Conservation (phyloP, 2,329 filamentous ascomycete genomes). For the Colletotrichum spaethianum region DNA sequence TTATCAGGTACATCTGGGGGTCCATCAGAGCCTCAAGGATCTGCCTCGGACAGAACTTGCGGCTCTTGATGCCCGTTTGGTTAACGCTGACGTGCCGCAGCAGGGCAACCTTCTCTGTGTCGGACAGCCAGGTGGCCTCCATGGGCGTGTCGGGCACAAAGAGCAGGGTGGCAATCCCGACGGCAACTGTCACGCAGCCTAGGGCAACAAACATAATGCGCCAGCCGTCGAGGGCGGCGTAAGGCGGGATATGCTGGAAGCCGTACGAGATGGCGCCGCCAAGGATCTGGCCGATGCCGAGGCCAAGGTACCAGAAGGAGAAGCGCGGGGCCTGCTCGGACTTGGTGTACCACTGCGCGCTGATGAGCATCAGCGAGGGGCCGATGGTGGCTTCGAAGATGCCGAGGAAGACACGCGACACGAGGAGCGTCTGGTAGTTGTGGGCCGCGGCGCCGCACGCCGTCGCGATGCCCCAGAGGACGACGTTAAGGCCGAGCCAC, state of each 20-base stretch:
- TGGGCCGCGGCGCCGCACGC: slow-evolving; percentile 67
- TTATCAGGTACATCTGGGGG: slow-evolving; percentile 65
- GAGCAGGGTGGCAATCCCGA: slow-evolving; percentile 55
- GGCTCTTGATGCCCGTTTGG: slow-evolving; percentile 70
- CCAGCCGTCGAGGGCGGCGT: slow-evolving; percentile 54
- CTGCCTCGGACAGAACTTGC: slow-evolving; percentile 66
- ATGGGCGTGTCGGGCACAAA: slow-evolving; percentile 64
- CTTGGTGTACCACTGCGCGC: slow-evolving; percentile 71
- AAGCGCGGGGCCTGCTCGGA: slow-evolving; percentile 72
- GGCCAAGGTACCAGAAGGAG: slow-evolving; percentile 72
- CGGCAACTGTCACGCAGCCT: slow-evolving; percentile 57
- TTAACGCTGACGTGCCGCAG: slow-evolving; percentile 70
- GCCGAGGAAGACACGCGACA: slow-evolving; percentile 70
- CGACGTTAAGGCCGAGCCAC: slow-evolving; percentile 71
- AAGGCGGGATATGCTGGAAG: slow-evolving; percentile 66
- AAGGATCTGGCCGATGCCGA: slow-evolving; percentile 70
- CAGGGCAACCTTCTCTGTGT: slow-evolving; percentile 57
- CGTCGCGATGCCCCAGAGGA: slow-evolving; percentile 71
- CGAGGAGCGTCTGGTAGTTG: slow-evolving; percentile 67
- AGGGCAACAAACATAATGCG: slow-evolving; percentile 62
- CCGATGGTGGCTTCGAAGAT: slow-evolving; percentile 73
- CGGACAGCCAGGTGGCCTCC: slow-evolving; percentile 54
- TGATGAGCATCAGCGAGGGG: slow-evolving; percentile 73
- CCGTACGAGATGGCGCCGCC: slow-evolving; percentile 63
- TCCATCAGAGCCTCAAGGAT: slow-evolving; percentile 66